Evolutionary conservation across 306 rosid genomes (phyloP).

Genomic region (Sindora glabra): DNA sequence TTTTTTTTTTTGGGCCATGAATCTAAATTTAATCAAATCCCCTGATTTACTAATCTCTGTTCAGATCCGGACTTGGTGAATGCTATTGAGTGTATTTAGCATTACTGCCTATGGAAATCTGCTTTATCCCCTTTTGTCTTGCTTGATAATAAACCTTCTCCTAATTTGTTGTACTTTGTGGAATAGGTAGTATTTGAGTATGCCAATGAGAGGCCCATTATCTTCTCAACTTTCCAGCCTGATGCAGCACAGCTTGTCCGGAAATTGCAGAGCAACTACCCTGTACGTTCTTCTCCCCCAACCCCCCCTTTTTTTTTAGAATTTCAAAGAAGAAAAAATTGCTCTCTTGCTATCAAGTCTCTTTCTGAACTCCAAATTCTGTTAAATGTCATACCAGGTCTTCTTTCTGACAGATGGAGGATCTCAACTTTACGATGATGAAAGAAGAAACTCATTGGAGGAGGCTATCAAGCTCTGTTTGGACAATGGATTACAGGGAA

Average conservation of each 20-base stretch:
- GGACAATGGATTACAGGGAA: conserved; percentile 80
- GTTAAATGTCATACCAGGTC: conserved; percentile 35
- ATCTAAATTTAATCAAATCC: too few relatives aligned
- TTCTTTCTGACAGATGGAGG: conserved; percentile 94
- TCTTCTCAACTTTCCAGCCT: conserved; percentile 73
- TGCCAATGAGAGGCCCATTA: conserved; percentile 55
- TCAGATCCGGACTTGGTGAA: too few relatives aligned
- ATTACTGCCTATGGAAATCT: too few relatives aligned
- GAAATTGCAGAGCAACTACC: conserved; percentile 53
- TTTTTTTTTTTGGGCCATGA: too few relatives aligned
- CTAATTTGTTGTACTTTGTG: not conserved
- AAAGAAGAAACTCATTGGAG: conserved; percentile 80
- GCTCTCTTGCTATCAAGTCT: not conserved
- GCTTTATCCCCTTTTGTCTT: too few relatives aligned
- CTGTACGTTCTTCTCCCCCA: conserved; percentile 45
- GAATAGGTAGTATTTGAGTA: conserved; percentile 47
- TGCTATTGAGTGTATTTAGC: too few relatives aligned
- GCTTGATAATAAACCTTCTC: too few relatives aligned
- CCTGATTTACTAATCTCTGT: too few relatives aligned
- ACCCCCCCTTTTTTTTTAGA: not conserved
- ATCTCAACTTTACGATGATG: conserved; percentile 55
- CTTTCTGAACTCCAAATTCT: not conserved
- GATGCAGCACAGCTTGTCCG: conserved; percentile 58
- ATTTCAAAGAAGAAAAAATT: not conserved
- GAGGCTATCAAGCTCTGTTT: conserved; percentile 77